These are phyloP conservation scores for Pestalotiopsis sp. DNA, from an alignment of 2,329 filamentous ascomycete species.

Conservation along the genomic window DNA sequence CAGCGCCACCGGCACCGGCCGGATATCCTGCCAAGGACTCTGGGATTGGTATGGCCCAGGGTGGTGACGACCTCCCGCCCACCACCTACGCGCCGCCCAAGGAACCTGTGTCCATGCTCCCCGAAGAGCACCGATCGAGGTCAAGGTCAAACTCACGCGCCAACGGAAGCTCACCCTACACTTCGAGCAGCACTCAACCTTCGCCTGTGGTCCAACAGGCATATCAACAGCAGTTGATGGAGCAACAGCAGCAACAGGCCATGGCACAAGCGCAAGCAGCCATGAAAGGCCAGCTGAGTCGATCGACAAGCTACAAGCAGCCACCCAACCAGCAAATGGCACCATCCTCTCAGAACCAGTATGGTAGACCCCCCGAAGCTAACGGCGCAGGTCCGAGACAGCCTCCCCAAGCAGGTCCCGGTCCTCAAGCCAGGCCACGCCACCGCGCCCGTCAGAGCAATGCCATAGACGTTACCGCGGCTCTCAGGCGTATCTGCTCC, in stretches of 20 bases:
- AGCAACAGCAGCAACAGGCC: conserved; percentile 87
- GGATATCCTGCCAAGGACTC: conserved; percentile 64
- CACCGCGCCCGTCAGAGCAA: conserved; percentile 80
- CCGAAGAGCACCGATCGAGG: conserved; percentile 68
- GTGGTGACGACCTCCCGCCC: conserved; percentile 56
- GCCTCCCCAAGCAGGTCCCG: conserved; percentile 39
- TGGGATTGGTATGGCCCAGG: conserved; percentile 62
- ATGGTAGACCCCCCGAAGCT: conserved; percentile 28
- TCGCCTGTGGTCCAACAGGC: conserved; percentile 44
- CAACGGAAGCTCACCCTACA: conserved; percentile 55
- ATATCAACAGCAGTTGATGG: conserved; percentile 66
- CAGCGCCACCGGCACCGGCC: conserved; percentile 50
- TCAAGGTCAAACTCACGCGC: conserved; percentile 70
- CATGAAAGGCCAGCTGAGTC: conserved; percentile 70
- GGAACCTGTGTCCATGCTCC: conserved; percentile 64
- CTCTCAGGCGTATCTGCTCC: conserved; percentile 87
- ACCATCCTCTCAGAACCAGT: conserved; percentile 53
- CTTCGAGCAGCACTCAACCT: conserved; percentile 46
- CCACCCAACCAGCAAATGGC: conserved; percentile 51
- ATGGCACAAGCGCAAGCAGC: conserved; percentile 79
- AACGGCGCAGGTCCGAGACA: conserved; percentile 31
- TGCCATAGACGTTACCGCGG: conserved; percentile 78
- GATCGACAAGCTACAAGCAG: conserved; percentile 74
- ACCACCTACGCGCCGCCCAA: conserved; percentile 44
- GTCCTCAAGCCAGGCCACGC: conserved; percentile 65